Base-by-base conservation (phyloP, 1,139 yeast species). In the Hansenula sp. region DNA sequence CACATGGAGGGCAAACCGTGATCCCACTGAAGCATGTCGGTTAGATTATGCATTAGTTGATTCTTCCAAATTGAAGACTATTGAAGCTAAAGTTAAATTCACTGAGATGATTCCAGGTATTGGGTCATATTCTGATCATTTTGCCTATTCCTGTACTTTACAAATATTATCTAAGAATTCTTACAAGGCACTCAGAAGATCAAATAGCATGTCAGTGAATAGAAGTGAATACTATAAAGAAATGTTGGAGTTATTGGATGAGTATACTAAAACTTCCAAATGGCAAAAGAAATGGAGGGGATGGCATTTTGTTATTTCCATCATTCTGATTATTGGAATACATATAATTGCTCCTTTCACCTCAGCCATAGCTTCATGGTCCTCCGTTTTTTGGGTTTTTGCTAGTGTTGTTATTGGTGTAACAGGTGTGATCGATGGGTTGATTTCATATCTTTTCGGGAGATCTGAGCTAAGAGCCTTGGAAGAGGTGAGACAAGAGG, bases 21-120 rank as follows among this genome's bases (percentile, higher is more conserved):
- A 74, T 21, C 74, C 76, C 0, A 73, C 77, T 49, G 94, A 89
- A 51, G 99, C 99, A 1, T 85, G 94, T 57, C 72, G 99, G 40
- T 71, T 93, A 44, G 99, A 94, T 60, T 93, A 93, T 61, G 94
- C 96, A 0, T 72, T 93, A 48, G 78, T 87, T 42, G 96, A 88
- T 58, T 64, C 77, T 2, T 56, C 63, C 0, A 68, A 67, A 40
- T 68, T 90, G 19, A 60, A 58, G 3, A 84, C 90, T 0, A 52
- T 74, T 0, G 72, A 71, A 18, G 90, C 94, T 0, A 63, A 72
- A 11, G 96, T 90, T 2, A 73, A 74, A 30, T 90, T 91, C 59
- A 81, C 89, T 0, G 96, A 88, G 40, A 59, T 62, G 18, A 68
- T 88, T 12, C 83, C 86, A 0, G 71, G 71, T 3, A 65, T 78